Percentiles rank a stretch among this genome's conserved stretches.
Conservation (phyloP, 2,329 filamentous ascomycete species). For the Taxawa tesnikishii region DNA sequence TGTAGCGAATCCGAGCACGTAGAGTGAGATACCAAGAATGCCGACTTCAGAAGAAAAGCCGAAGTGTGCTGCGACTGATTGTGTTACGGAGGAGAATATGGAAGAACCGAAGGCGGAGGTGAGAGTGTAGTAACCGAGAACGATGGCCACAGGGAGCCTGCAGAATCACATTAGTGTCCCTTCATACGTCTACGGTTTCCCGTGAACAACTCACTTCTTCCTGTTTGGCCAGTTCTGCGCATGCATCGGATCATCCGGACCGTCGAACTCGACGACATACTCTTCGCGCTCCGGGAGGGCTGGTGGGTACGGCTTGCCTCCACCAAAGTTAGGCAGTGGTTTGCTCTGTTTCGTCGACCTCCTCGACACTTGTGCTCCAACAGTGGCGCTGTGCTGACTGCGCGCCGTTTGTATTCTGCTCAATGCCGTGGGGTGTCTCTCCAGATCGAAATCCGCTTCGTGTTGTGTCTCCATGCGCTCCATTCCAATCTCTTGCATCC, state of each 20-base stretch:
- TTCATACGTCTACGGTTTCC: neutral
- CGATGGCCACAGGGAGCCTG: constrained; percentile 49
- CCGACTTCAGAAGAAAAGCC: constrained; percentile 27
- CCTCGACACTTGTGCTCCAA: constrained; percentile 40
- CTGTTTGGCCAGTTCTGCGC: constrained; percentile 74
- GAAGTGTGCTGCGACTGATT: constrained; percentile 28
- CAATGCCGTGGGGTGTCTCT: constrained; percentile 56
- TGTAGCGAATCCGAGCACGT: constrained; percentile 26
- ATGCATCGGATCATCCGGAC: constrained; percentile 69
- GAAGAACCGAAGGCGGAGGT: constrained; percentile 52
- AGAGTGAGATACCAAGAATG: constrained; percentile 24
- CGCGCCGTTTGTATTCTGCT: constrained; percentile 58
- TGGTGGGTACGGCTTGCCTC: constrained; percentile 63
- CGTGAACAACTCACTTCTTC: constrained; percentile 57
- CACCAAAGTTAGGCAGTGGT: constrained; percentile 58
- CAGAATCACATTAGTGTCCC: too few species aligned
- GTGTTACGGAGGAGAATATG: constrained; percentile 31
- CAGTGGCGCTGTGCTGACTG: constrained; percentile 59
- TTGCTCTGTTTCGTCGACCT: constrained; percentile 35
- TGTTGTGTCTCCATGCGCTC: constrained; percentile 51
- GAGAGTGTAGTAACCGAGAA: constrained; percentile 63
- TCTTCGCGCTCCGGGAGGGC: constrained; percentile 57
- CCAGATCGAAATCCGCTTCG: constrained; percentile 42
- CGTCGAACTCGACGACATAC: constrained; percentile 75
- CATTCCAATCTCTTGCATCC: constrained; percentile 35